Conservation (phyloP, 2,329 filamentous ascomycete genomes). For the Colletotrichum incanum region DNA sequence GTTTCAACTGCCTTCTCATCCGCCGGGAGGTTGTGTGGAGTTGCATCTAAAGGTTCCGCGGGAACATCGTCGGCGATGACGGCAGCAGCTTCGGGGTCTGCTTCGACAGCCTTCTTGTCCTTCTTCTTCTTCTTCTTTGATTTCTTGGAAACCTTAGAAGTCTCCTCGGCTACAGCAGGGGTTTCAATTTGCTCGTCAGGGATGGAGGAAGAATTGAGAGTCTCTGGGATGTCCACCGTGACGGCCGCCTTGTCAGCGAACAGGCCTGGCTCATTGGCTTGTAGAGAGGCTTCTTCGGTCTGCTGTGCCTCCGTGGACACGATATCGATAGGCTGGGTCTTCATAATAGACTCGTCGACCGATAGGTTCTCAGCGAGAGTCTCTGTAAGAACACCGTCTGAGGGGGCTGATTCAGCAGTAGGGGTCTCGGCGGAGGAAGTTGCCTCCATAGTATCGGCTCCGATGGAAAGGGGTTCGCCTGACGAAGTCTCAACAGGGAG, state of each 20-base stretch:
- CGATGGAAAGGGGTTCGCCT: background rate
- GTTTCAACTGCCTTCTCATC: background rate
- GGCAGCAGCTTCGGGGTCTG: background rate
- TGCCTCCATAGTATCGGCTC: background rate
- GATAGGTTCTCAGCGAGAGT: background rate
- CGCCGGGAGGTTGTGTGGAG: background rate
- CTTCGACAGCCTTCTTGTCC: constrained; percentile 43
- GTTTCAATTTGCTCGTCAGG: constrained; percentile 18
- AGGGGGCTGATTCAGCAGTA: background rate
- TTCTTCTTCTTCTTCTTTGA: constrained; percentile 44
- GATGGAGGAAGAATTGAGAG: constrained; percentile 25
- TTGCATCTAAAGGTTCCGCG: background rate
- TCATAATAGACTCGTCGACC: background rate
- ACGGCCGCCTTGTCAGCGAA: background rate
- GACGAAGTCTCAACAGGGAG: constrained; percentile 3
- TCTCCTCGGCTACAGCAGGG: constrained; percentile 19
- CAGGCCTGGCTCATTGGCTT: background rate
- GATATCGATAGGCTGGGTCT: background rate
- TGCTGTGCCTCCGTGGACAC: constrained; percentile 10
- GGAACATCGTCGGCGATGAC: background rate
- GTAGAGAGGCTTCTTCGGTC: background rate
- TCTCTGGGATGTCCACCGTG: constrained; percentile 6
- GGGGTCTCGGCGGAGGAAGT: background rate
- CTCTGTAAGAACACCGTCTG: background rate
- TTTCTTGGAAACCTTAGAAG: constrained; percentile 25